These are phyloP conservation scores for Oryza rufipogon DNA, from an alignment of 176 grass and related monocot species.

Conservation along the genomic window DNA sequence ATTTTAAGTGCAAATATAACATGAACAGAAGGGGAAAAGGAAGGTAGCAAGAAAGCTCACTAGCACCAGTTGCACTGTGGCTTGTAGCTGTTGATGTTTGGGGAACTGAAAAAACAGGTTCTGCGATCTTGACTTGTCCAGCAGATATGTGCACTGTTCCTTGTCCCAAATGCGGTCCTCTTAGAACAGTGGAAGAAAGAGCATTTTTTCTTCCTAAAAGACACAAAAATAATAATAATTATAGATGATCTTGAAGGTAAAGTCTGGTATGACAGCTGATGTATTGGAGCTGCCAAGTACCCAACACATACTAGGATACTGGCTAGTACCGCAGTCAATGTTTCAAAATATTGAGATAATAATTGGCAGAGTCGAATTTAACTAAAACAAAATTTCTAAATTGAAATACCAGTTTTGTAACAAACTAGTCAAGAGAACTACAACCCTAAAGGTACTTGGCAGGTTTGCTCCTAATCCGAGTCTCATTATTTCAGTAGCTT, in stretches of 20 bases:
- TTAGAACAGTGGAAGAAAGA: slow-evolving; percentile 24
- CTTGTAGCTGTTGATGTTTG: slow-evolving; percentile 9
- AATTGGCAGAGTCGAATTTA: slow-evolving; percentile 1
- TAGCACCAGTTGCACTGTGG: slow-evolving; percentile 15
- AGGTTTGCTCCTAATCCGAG: slow-evolving; percentile 19
- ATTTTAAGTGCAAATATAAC: slow-evolving; percentile 15
- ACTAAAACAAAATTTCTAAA: slow-evolving; percentile 24
- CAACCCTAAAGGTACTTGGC: neutral
- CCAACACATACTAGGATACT: neutral
- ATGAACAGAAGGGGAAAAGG: slow-evolving; percentile 13
- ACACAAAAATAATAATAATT: neutral
- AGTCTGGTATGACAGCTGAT: neutral
- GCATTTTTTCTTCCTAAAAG: slow-evolving; percentile 37
- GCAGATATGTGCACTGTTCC: slow-evolving; percentile 10
- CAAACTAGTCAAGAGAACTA: slow-evolving; percentile 3
- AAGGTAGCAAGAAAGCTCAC: slow-evolving; percentile 45
- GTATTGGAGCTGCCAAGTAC: neutral
- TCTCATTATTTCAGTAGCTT: slow-evolving; percentile 25
- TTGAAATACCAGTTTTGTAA: neutral
- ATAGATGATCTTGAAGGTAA: neutral
- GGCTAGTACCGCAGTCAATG: neutral
- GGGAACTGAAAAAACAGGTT: slow-evolving; percentile 14
- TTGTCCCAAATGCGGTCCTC: slow-evolving; percentile 30
- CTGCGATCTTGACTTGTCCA: slow-evolving; percentile 11
- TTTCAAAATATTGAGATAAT: neutral